Base-by-base conservation (phyloP, 1,139 yeast genomes). In the Candida glucosophila region DNA sequence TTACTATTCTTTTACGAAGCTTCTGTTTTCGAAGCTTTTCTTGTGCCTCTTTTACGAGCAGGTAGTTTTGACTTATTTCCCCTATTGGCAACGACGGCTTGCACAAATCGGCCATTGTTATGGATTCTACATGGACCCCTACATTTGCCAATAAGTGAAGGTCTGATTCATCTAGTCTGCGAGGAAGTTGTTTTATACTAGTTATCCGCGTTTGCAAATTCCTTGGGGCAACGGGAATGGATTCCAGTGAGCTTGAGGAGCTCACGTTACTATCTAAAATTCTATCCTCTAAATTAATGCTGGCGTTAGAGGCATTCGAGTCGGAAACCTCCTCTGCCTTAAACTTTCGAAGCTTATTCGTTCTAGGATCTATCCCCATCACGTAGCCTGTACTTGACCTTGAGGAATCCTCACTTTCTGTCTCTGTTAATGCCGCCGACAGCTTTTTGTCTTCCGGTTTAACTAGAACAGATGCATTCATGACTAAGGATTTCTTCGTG, bases 71-170 rank as follows among this genome's bases (percentile, higher is more conserved):
- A 15, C 90, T 79, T 5, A 69, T 67, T 35, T 62, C 62, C 11
- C 98, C 98, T 39, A 88, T 69, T 1, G 90, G 90, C 13, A 88
- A 49, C n/a, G 68, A 66, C 2, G 81, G 82, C 33, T 71, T 75
- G 55, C 97, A 88, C 32, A 90, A 56, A 30, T 86, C 93, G 1
- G 77, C 78, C 81, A 90, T 77, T 0, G 81, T 78, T 49, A 88
- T 74, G 17, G 58, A 57, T 11, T 72, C 73, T 10, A 71, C 71
- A 41, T 82, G 67, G 19, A 78, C 55, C 5, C 55, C 52, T 20
- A 77, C 58, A 12, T 59, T 51, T 7, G 64, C 55, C 16, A 56
- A 52, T 18, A 61, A 50, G 5, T 55, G 54, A 1, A 67, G 57
- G 31, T 70, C 73, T 12, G 58, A 60, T 5, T 52, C 51, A 5